phyloP scores from a whole-genome alignment of 2,329 filamentous ascomycete genomes.

The Colletotrichum kahawae region DNA sequence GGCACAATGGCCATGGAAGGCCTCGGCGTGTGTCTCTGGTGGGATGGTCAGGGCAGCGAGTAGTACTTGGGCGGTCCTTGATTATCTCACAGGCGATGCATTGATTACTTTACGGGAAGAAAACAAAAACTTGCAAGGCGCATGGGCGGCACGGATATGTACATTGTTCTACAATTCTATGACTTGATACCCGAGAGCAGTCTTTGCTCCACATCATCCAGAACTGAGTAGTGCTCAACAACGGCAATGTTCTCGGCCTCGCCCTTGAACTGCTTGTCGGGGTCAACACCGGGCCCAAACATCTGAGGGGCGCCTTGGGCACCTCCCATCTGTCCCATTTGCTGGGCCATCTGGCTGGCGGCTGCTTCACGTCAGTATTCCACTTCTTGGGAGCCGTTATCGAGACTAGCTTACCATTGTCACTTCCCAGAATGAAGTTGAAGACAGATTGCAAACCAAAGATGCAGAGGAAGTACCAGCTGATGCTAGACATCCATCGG shows the following conservation, averaged over 20 bases:
- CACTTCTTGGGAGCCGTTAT: background rate
- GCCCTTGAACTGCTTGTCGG: conserved; percentile 90
- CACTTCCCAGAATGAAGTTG: conserved; percentile 93
- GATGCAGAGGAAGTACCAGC: conserved; percentile 98
- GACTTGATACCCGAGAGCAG: conserved; percentile 64
- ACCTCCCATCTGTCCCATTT: conserved; percentile 83
- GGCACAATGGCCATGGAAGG: conserved; percentile 69
- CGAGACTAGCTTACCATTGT: conserved; percentile 74
- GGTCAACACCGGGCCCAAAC: conserved; percentile 92
- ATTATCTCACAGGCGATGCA: background rate
- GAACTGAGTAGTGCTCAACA: conserved; percentile 88
- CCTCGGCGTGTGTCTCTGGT: conserved; percentile 69
- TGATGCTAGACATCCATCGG: conserved; percentile 97
- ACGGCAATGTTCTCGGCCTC: conserved; percentile 97
- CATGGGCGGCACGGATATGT: background rate
- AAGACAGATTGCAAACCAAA: conserved; percentile 97
- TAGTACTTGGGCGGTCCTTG: background rate
- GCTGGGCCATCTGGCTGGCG: conserved; percentile 88
- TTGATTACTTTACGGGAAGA: background rate
- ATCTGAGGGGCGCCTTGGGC: conserved; percentile 64
- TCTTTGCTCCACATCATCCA: conserved; percentile 87
- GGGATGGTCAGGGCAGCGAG: conserved; percentile 45
- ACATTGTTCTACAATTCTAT: conserved; percentile 30
- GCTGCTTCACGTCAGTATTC: conserved; percentile 58
- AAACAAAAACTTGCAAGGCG: background rate